A percentile compares a stretch with the other conserved stretches of the same genome.
Conservation (phyloP, 768 basidiomycete genomes). For the Tricholoma flavovirens region DNA sequence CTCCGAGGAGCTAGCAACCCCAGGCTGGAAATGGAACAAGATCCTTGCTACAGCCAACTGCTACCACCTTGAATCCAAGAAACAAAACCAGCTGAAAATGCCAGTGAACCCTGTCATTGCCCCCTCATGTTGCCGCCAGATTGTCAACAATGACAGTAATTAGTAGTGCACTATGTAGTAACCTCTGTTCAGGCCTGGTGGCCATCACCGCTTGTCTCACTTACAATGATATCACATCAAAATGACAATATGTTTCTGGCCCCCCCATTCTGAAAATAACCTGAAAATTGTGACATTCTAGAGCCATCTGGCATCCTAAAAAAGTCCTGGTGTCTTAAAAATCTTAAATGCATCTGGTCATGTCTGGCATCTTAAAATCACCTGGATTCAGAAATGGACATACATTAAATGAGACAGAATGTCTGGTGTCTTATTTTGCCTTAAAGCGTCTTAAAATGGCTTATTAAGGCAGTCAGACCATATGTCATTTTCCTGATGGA, state of each 20-base stretch:
- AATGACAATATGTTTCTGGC: background rate
- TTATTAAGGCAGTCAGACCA: background rate
- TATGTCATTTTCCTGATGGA: background rate
- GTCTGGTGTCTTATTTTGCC: background rate
- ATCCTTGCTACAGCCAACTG: background rate
- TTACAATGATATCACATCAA: background rate
- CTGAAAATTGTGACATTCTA: background rate
- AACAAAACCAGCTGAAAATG: background rate
- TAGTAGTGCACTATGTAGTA: slow-evolving; percentile 1
- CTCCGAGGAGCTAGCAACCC: background rate
- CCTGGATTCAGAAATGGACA: background rate
- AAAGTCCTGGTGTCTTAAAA: slow-evolving; percentile 1
- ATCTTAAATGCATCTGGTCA: background rate
- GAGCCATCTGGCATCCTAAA: background rate
- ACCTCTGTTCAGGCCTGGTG: background rate
- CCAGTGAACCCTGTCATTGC: slow-evolving; percentile 1
- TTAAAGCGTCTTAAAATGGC: background rate
- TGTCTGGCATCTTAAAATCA: background rate
- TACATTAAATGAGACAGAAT: background rate
- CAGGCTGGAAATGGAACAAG: background rate
- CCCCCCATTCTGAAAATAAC: background rate
- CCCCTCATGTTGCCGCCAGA: background rate
- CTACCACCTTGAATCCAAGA: slow-evolving; percentile 1
- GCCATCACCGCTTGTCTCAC: background rate
- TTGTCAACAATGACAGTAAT: background rate